Base-by-base conservation (phyloP, 495 filamentous ascomycete genomes). In the Neurospora sp. region DNA sequence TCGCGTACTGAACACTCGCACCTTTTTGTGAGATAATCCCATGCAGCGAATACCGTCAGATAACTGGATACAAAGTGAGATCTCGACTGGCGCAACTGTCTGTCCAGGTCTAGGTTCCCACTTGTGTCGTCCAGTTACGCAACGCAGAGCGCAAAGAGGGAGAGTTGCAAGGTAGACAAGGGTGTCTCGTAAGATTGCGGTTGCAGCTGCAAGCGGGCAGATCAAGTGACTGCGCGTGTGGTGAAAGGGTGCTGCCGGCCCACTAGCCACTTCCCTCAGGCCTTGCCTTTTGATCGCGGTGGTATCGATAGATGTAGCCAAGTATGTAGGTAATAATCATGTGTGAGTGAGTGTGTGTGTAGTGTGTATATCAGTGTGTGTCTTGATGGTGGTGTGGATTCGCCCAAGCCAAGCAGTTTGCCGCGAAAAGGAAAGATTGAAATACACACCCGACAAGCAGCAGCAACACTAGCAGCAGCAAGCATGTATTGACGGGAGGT, bases 201-300 rank as follows among this genome's bases (percentile, higher is more conserved):
- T 72, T 80, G 78, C 78, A 78, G 77, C 77, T 80, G 79, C 79
- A 78, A 66, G 54, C 48, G 7, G 73, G 71, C 59, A 62, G 77
- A 79, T 80, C 79, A 80, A 76, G 76, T 80, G 79, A 81, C 76
- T 73, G 69, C 76, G 69, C 74, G 76, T 70, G 76, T 79, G 78
- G 75, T 43, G 71, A 15, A 66, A 66, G 54, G 54, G 54, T 66
- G 54, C 54, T 66, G 54, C 24, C 54, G 54, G 54, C 15, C 54
- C 54, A 66, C 28, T 66, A 66, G 54, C 54, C 28, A 62, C 54
- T 62, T 31, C 6, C 28, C 6, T 8, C 2, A 19, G 28, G 54
- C 54, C 54, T 66, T 66, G 28, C 28, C 54, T 66, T 66, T 66
- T 66, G 54, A 19, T 66, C 54, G 54, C 28, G 13, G 54, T 62